A percentile compares a stretch with the other conserved stretches of the same genome.
These are phyloP conservation scores for Alternaria solani DNA, from an alignment of 2,329 filamentous ascomycete genomes.

Conservation along the genomic window DNA sequence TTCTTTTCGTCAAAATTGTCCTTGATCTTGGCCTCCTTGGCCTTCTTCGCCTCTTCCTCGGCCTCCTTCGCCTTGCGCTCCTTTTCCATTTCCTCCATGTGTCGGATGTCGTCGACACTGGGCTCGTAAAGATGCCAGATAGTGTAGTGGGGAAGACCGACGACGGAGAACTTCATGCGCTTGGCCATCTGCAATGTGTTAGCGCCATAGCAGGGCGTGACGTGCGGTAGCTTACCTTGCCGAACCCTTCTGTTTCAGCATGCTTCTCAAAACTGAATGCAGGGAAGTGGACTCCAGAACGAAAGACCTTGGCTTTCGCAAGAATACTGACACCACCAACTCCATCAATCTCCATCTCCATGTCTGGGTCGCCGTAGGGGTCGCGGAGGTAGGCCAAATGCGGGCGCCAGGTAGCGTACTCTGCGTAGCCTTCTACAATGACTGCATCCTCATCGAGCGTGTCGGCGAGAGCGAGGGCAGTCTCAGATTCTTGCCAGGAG, in stretches of 20 bases:
- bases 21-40: slow-evolving; percentile 79
- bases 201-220: slow-evolving; percentile 22
- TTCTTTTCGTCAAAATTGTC: slow-evolving; percentile 79
- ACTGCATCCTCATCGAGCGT: slow-evolving; percentile 97
- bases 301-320: slow-evolving; percentile 94
- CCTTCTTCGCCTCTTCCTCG: slow-evolving; percentile 77
- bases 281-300: slow-evolving; percentile 94
- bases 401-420: slow-evolving; percentile 97
- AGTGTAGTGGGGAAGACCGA: slow-evolving; percentile 95
- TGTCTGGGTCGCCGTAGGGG: slow-evolving; percentile 96
- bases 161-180: slow-evolving; percentile 93
- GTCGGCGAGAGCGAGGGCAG: slow-evolving; percentile 89
- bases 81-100: slow-evolving; percentile 98
- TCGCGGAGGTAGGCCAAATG: slow-evolving; percentile 96
- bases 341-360: slow-evolving; percentile 99
- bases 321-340: slow-evolving; percentile 97
- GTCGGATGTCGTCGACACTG: slow-evolving; percentile 94
- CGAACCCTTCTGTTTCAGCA: slow-evolving; percentile 97
- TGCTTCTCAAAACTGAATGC: slow-evolving; percentile 99
- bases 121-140: slow-evolving; percentile 99
- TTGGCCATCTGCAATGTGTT: slow-evolving; percentile 80
- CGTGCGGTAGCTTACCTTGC: slow-evolving; percentile 72
- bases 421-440: slow-evolving; percentile 97
- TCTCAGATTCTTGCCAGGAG: slow-evolving; percentile 99
- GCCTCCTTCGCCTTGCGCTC: slow-evolving; percentile 81